Conservation (phyloP, 2,329 filamentous ascomycete species). For the Periglandula ipomoeae region DNA sequence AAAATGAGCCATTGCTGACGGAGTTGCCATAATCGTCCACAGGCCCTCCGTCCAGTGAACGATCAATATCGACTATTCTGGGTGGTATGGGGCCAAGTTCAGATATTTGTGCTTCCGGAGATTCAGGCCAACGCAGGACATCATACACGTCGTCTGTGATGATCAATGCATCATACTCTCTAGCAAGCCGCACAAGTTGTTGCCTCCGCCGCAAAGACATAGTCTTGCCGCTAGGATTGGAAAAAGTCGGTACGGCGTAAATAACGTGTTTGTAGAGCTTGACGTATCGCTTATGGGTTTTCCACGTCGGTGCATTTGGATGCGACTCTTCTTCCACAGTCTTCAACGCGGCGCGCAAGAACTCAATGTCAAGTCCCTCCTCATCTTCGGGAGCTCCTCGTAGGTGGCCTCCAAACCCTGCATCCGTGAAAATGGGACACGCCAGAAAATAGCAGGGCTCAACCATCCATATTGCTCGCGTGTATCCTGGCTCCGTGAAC, state of each 20-base stretch:
- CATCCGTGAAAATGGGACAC: slow-evolving; percentile 76
- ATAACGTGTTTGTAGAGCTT: slow-evolving; percentile 84
- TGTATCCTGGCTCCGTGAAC: slow-evolving; percentile 71
- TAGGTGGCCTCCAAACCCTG: slow-evolving; percentile 60
- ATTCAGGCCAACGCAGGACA: slow-evolving; percentile 66
- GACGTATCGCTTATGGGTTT: slow-evolving; percentile 1
- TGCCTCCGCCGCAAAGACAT: slow-evolving; percentile 63
- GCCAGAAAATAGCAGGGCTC: slow-evolving; percentile 79
- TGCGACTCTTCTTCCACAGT: slow-evolving; percentile 19
- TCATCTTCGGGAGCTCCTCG: slow-evolving; percentile 67
- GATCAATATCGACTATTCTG: slow-evolving; percentile 4
- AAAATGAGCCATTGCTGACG: slow-evolving; percentile 82
- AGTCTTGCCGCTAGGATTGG: slow-evolving; percentile 79
- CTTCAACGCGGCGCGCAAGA: slow-evolving; percentile 22
- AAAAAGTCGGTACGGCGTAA: slow-evolving; percentile 80
- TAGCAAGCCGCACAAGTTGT: slow-evolving; percentile 64
- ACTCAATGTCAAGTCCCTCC: slow-evolving; percentile 63
- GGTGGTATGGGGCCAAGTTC: slow-evolving; percentile 60
- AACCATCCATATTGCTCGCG: slow-evolving; percentile 68
- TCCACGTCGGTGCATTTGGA: slow-evolving; percentile 8
- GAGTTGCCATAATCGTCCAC: slow-evolving; percentile 64
- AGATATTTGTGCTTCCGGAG: slow-evolving; percentile 48
- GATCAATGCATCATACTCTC: slow-evolving; percentile 72
- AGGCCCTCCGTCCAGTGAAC: slow-evolving; percentile 1
- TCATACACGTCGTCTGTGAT: slow-evolving; percentile 93